phyloP scores from a whole-genome alignment of 129 eudicot species.

The Arctium lappa region DNA sequence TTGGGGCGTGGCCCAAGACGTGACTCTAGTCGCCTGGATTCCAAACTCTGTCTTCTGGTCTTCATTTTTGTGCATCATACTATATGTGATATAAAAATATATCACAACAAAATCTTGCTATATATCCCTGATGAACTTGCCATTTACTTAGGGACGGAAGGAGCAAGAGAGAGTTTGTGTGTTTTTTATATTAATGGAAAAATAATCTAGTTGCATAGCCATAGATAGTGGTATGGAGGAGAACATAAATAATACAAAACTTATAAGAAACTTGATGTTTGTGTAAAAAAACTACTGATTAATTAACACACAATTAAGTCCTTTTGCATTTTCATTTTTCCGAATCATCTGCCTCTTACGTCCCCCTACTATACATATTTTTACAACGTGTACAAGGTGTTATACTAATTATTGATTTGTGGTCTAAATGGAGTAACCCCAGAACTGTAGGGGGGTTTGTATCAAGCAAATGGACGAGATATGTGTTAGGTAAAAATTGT shows the following conservation, averaged over 20 bases:
- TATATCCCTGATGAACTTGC: not conserved
- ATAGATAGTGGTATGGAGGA: not conserved
- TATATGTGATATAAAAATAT: too few species aligned
- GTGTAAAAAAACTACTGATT: not conserved
- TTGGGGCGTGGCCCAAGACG: too few species aligned
- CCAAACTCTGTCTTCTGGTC: too few species aligned
- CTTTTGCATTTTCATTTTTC: not conserved
- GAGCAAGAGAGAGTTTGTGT: not conserved
- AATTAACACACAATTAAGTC: not conserved
- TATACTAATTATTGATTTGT: not conserved
- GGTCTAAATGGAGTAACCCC: not conserved
- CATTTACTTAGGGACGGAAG: not conserved
- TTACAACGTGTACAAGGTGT: not conserved
- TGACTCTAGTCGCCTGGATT: too few species aligned
- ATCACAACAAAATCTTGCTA: not conserved
- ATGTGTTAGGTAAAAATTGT: too few species aligned
- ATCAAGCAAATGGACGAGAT: not conserved
- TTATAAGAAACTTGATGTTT: constrained; percentile 11
- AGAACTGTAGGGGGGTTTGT: not conserved
- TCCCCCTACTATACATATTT: not conserved
- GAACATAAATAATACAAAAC: not conserved
- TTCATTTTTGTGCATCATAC: too few species aligned
- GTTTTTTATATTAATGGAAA: not conserved
- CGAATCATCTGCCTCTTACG: not conserved
- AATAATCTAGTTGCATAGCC: not conserved